Evolutionary conservation across 257 asterid species (phyloP).

Genomic region (Gardenia jasminoides): DNA sequence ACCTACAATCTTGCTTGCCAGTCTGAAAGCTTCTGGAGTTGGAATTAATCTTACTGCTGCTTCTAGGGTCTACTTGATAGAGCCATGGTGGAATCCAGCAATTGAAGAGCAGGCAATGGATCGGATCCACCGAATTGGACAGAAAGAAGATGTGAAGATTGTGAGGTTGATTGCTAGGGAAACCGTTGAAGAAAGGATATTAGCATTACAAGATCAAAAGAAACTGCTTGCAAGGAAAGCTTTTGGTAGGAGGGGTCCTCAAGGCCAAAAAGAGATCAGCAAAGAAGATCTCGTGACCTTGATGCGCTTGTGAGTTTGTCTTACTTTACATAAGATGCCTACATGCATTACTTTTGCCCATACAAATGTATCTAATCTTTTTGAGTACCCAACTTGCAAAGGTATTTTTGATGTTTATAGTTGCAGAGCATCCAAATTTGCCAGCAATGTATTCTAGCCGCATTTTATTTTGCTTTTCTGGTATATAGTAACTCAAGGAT

Average conservation of each 20-base stretch:
- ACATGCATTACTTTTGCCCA: not conserved
- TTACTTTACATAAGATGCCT: not conserved
- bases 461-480: not conserved
- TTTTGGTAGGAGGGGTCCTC: slow-evolving; percentile 47
- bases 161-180: slow-evolving; percentile 74
- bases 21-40: slow-evolving; percentile 70
- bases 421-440: not conserved
- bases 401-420: not conserved
- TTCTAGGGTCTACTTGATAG: slow-evolving; percentile 71
- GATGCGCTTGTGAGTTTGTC: slow-evolving; percentile 33
- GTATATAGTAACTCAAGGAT: not conserved
- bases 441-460: not conserved
- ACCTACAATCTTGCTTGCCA: slow-evolving; percentile 81
- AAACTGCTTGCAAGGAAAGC: slow-evolving; percentile 64
- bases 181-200: slow-evolving; percentile 75
- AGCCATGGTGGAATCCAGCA: slow-evolving; percentile 99
- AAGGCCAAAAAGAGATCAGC: slow-evolving; percentile 53
- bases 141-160: slow-evolving; percentile 60
- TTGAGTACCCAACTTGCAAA: not conserved
- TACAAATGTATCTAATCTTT: not conserved
- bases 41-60: slow-evolving; percentile 88
- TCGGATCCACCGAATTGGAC: slow-evolving; percentile 90
- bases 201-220: slow-evolving; percentile 74
- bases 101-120: slow-evolving; percentile 98
- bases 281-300: slow-evolving; percentile 61